Percentiles rank a stretch among this genome's conserved stretches.
phyloP scores from a whole-genome alignment of 1,284 basidiomycete species.

The Irpex sp. region DNA sequence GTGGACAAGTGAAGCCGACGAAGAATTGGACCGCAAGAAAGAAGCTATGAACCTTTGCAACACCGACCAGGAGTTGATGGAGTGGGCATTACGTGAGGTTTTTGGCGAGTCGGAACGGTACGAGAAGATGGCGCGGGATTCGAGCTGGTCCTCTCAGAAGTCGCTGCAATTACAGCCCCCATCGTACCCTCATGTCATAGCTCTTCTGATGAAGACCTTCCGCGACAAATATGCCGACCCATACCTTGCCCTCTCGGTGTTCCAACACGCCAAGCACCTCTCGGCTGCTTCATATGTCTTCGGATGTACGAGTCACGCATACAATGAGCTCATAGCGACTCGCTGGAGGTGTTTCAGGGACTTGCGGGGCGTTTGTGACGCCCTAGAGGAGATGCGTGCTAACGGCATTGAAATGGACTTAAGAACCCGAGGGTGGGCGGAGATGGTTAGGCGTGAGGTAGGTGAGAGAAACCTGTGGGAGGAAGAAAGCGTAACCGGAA shows the following conservation, averaged over 20 bases:
- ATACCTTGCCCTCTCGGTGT: constrained; percentile 79
- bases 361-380: constrained; percentile 65
- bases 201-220: constrained; percentile 71
- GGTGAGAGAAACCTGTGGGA: constrained; percentile 48
- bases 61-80: constrained; percentile 69
- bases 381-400: constrained; percentile 77
- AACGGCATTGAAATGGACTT: constrained; percentile 70
- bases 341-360: constrained; percentile 83
- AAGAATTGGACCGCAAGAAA: constrained; percentile 69
- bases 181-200: constrained; percentile 73
- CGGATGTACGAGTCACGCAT: constrained; percentile 81
- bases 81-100: constrained; percentile 73
- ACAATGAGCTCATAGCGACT: constrained; percentile 81
- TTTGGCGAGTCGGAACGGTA: constrained; percentile 56
- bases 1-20: constrained; percentile 50
- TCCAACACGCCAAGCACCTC: constrained; percentile 70
- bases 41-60: constrained; percentile 72
- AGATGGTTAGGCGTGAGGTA: constrained; percentile 63
- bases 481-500: constrained; percentile 41
- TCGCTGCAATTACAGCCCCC: constrained; percentile 42
- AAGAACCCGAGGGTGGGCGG: constrained; percentile 58
- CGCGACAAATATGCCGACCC: constrained; percentile 76
- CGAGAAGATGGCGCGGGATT: constrained; percentile 39
- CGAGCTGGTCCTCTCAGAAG: constrained; percentile 23
- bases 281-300: constrained; percentile 80